Evolutionary conservation across 345 rosid species (phyloP).

Genomic region (Tarenaya hassleriana): DNA sequence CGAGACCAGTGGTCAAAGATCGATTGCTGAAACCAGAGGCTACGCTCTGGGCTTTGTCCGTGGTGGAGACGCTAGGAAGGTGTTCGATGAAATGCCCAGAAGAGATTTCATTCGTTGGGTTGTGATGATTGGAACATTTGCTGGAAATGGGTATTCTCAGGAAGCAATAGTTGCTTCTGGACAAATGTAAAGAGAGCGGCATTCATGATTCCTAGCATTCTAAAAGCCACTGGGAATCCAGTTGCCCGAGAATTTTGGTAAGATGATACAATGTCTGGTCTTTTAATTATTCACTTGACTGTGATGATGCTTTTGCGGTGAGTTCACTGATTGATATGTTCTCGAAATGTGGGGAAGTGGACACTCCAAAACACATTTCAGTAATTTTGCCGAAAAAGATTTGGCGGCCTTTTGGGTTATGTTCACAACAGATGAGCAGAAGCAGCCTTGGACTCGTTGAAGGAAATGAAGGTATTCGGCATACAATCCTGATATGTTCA

Average conservation of each 20-base stretch:
- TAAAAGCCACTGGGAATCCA: slow-evolving; percentile 52
- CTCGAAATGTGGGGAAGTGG: slow-evolving; percentile 38
- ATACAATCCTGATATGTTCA: slow-evolving; percentile 45
- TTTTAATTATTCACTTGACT: slow-evolving; percentile 28
- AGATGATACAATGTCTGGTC: slow-evolving; percentile 36
- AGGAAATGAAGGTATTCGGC: slow-evolving; percentile 25
- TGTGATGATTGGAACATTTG: no score
- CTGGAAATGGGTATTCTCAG: slow-evolving; percentile 40
- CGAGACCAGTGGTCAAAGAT: slow-evolving; percentile 27
- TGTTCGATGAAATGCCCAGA: slow-evolving; percentile 56
- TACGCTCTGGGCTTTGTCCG: slow-evolving; percentile 47
- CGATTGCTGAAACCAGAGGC: slow-evolving; percentile 41
- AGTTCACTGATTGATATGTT: slow-evolving; percentile 66
- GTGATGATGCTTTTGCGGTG: slow-evolving; percentile 41
- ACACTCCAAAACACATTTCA: slow-evolving; percentile 37
- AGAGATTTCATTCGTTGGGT: slow-evolving; percentile 36
- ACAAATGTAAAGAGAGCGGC: slow-evolving; percentile 41
- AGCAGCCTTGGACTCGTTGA: slow-evolving; percentile 40
- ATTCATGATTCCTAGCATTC: slow-evolving; percentile 53
- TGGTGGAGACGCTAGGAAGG: slow-evolving; percentile 37
- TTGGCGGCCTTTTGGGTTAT: slow-evolving; percentile 46
- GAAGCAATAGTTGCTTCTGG: slow-evolving; percentile 33
- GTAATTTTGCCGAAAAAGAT: slow-evolving; percentile 44
- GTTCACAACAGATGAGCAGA: slow-evolving; percentile 34
- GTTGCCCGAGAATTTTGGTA: slow-evolving; percentile 32